Base-by-base conservation (phyloP, 768 basidiomycete species). In the Tephrocybe sp. region DNA sequence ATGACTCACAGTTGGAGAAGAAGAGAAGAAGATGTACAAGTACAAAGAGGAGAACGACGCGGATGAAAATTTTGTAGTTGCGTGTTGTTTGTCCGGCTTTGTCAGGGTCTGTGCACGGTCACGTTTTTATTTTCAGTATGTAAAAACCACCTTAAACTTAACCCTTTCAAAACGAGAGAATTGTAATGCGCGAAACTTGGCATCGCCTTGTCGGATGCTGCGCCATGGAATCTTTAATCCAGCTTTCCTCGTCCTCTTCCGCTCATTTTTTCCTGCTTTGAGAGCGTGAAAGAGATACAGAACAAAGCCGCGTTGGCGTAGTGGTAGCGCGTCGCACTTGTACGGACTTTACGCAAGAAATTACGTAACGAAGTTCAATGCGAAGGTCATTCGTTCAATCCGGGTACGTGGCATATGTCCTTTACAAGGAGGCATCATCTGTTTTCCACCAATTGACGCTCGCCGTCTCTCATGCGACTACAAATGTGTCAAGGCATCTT, bases 351-450 rank as follows among this genome's bases (percentile, higher is more conserved):
- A 9, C 5, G 32, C n/a, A 2, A 0, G 1, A 25, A 3, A 4
- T 28, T 30, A 30, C 21, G 47, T n/a, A n/a, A n/a, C n/a, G n/a
- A n/a, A n/a, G n/a, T n/a, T n/a, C 13, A 24, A 58, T 58, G 56
- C 47, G 50, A 58, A 58, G 71, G 71, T 70, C 71, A 70, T 60
- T 73, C 68, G 70, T 73, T 73, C 71, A 69, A 73, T 64, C 68
- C 71, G 68, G 70, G 69, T 69, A 69, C 63, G 67, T 58, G 71
- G 71, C 71, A 72, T 54, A 49, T 45, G 36, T 59, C 62, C 64
- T 61, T 52, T n/a, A n/a, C n/a, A n/a, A n/a, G n/a, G n/a, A n/a
- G n/a, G n/a, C n/a, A n/a, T n/a, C n/a, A n/a, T n/a, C n/a, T n/a
- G n/a, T n/a, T n/a, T n/a, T n/a, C n/a, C n/a, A n/a, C n/a, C n/a